Evolutionary conservation across 1,284 basidiomycete genomes (phyloP), one percentile per base, ranked within the genome.

Genomic region (Ceratobasidium theobromae): DNA sequence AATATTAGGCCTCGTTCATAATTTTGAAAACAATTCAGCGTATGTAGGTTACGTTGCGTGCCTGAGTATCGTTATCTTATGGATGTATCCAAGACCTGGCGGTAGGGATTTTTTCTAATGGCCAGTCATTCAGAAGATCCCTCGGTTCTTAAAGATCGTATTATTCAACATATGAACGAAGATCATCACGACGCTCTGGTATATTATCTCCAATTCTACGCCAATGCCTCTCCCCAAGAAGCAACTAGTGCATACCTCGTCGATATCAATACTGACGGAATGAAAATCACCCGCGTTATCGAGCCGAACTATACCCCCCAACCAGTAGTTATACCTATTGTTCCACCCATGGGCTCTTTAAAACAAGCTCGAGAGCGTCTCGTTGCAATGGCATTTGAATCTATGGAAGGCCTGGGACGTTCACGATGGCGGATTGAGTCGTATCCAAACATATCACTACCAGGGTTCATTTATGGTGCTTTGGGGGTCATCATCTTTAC

Each of bases 111-210:
- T n/a, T n/a, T n/a, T n/a, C n/a, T n/a, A n/a, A n/a, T n/a, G n/a
- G n/a, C n/a, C n/a, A n/a, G n/a, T n/a, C n/a, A n/a, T n/a, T 28
- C 14, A 5, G 46, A 62, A 16, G 35, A 51, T 33, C 23, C 46
- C 6, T 21, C 48, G 4, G 46, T 30, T 23, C 18, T 62, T 2
- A 62, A 62, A 32, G 58, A 62, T 21, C 58, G 58, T 11, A 62
- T 62, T 28, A 62, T 62, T 62, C 58, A 35, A 11, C 58, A 62
- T 35, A 62, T 62, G 58, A 62, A 62, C 43, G 35, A 18, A n/a
- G 58, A 62, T 33, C 58, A 62, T 21, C 58, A 46, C 6, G 58
- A 51, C 21, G 51, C 58, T 14, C 25, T 62, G n/a, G 46, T 35
- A 14, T 12, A 51, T 27, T 62, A 62, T 48, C 58, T 62, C 12